phyloP scores from a whole-genome alignment of 306 rosid genomes.

The Aeschynomene evenia region DNA sequence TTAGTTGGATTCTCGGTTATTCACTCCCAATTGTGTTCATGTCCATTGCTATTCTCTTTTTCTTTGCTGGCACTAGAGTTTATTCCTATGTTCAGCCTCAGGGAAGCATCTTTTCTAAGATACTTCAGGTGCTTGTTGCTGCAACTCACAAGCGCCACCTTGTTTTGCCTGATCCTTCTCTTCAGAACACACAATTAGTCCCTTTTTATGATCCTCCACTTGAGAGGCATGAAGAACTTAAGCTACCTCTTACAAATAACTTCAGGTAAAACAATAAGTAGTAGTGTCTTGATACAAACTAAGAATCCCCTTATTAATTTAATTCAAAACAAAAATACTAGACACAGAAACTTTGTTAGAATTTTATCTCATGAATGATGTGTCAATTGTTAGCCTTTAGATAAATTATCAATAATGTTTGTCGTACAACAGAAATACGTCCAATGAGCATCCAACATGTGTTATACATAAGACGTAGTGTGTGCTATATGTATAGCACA shows the following conservation, averaged over 20 bases:
- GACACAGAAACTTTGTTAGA: too few relatives aligned
- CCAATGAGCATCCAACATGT: too few relatives aligned
- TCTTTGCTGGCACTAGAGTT: constrained; percentile 47
- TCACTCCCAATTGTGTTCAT: constrained; percentile 50
- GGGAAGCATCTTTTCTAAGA: constrained; percentile 45
- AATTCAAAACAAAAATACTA: too few relatives aligned
- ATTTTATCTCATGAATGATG: too few relatives aligned
- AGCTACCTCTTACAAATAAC: constrained; percentile 46
- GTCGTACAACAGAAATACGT: too few relatives aligned
- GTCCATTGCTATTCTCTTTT: constrained; percentile 39
- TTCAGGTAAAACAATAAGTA: constrained; percentile 46
- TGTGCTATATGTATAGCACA: too few relatives aligned
- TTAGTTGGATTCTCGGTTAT: constrained; percentile 70
- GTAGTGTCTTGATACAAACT: too few relatives aligned
- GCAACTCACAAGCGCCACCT: constrained; percentile 51
- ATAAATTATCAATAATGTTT: too few relatives aligned
- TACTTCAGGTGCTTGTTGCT: constrained; percentile 50
- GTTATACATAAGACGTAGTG: too few relatives aligned
- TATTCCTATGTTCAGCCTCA: constrained; percentile 43
- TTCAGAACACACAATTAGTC: neutral
- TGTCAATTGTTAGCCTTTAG: too few relatives aligned
- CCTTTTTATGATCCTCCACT: constrained; percentile 41
- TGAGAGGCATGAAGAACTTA: constrained; percentile 16
- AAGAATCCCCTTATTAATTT: too few relatives aligned
- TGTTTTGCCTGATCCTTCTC: constrained; percentile 47